Evolutionary conservation across 2,329 filamentous ascomycete species (phyloP).

Genomic region (Arthrobotrys sphaeroides): DNA sequence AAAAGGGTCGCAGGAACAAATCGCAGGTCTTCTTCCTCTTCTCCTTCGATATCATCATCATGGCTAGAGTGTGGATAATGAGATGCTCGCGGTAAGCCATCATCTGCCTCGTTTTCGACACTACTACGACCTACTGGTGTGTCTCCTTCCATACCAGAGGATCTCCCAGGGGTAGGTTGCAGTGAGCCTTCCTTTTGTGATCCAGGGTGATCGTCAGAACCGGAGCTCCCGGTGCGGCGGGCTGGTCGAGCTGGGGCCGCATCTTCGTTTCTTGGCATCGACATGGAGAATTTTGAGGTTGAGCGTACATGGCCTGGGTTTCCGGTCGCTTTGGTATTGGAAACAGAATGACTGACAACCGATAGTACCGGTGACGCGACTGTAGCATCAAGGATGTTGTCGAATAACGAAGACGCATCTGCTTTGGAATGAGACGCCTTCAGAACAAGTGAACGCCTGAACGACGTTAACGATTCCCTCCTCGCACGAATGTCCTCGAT

Average conservation of each 20-base stretch:
- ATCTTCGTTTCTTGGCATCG: constrained; percentile 8
- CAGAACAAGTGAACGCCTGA: constrained; percentile 41
- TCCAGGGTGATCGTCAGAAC: not conserved
- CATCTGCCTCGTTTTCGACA: not conserved
- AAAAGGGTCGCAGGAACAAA: constrained; percentile 82
- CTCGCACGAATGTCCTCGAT: constrained; percentile 22
- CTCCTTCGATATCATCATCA: constrained; percentile 7
- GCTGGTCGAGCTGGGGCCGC: not conserved
- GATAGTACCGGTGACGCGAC: constrained; percentile 48
- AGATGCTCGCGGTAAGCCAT: constrained; percentile 23
- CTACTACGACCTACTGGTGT: not conserved
- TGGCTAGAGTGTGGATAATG: constrained; percentile 45
- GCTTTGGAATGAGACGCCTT: constrained; percentile 48
- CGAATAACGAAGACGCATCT: constrained; percentile 46
- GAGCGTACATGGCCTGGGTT: constrained; percentile 20
- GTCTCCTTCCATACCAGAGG: constrained; percentile 4
- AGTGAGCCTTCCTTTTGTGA: not conserved
- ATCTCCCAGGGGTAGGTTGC: not conserved
- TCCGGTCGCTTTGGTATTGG: not conserved
- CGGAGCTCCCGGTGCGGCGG: not conserved
- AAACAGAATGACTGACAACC: constrained; percentile 38
- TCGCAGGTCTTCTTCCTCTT: constrained; percentile 59
- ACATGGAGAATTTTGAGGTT: constrained; percentile 29
- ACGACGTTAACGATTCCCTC: constrained; percentile 43
- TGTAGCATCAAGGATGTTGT: constrained; percentile 51